Evolutionary conservation across 306 rosid genomes (phyloP).

Genomic region (Vicia sativa): DNA sequence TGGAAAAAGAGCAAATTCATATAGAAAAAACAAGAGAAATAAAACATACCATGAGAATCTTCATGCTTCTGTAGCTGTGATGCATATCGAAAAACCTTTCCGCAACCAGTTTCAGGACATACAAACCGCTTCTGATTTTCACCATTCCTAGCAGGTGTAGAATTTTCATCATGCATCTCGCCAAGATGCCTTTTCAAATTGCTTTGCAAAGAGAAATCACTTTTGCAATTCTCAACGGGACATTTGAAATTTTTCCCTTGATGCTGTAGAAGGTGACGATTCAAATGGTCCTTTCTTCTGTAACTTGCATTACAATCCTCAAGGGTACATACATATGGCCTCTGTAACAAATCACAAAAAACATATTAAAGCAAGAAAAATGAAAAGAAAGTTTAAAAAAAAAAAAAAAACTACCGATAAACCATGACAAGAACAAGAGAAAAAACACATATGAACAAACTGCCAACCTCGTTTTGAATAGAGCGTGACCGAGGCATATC

Average conservation of each 20-base stretch:
- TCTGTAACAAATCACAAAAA: conserved; percentile 48
- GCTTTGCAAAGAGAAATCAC: conserved; percentile 51
- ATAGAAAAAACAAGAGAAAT: not conserved
- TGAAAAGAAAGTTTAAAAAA: too few species aligned
- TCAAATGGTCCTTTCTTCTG: conserved; percentile 89
- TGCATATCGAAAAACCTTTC: conserved; percentile 64
- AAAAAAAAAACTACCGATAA: too few species aligned
- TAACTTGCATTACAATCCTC: conserved; percentile 70
- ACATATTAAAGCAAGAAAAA: not conserved
- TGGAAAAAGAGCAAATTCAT: not conserved
- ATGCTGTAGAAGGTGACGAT: conserved; percentile 72
- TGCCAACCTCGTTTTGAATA: conserved; percentile 59
- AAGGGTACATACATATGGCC: conserved; percentile 59
- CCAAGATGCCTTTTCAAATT: conserved; percentile 60
- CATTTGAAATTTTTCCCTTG: conserved; percentile 66
- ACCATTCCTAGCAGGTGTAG: conserved; percentile 20
- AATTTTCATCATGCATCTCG: conserved; percentile 48
- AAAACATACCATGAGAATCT: conserved; percentile 69
- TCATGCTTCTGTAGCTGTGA: conserved; percentile 62
- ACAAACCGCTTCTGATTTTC: conserved; percentile 48
- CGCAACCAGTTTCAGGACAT: conserved; percentile 73
- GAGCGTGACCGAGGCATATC: conserved; percentile 71
- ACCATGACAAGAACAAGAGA: not conserved
- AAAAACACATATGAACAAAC: conserved; percentile 31
- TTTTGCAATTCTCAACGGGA: conserved; percentile 61